A percentile compares a stretch with the other conserved stretches of the same genome.
Conservation (phyloP, 441 rosid genomes). For the Erodium trifolium region DNA sequence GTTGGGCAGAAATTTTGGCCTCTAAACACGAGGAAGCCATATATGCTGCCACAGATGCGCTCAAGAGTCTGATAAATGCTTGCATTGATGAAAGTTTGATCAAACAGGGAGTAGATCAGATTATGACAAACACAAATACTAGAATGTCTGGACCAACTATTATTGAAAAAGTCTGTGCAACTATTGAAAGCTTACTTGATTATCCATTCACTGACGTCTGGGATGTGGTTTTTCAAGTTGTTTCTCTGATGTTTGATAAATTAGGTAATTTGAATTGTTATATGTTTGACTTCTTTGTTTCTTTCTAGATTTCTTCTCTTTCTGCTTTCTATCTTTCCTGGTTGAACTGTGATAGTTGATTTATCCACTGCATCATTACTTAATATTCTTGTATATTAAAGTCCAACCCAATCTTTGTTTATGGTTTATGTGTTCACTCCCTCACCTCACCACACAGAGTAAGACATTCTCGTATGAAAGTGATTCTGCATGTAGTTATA, state of each 20-base stretch:
- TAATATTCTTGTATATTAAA: not conserved
- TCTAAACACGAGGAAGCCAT: slow-evolving; percentile 90
- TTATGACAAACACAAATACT: slow-evolving; percentile 23
- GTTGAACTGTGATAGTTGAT: not conserved
- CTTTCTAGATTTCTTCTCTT: not conserved
- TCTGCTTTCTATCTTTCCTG: not conserved
- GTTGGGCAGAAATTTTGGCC: slow-evolving; percentile 58
- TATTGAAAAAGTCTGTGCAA: slow-evolving; percentile 69
- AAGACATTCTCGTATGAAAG: too few relatives aligned
- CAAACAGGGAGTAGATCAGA: slow-evolving; percentile 60
- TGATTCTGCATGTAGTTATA: too few relatives aligned
- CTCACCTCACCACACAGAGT: too few relatives aligned
- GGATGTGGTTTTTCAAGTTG: slow-evolving; percentile 77
- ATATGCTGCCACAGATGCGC: slow-evolving; percentile 69
- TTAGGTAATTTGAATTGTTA: slow-evolving; percentile 40
- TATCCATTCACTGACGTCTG: slow-evolving; percentile 68
- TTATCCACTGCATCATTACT: not conserved
- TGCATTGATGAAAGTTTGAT: slow-evolving; percentile 75
- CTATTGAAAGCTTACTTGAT: slow-evolving; percentile 69
- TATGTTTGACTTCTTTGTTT: slow-evolving; percentile 1
- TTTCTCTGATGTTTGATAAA: slow-evolving; percentile 67
- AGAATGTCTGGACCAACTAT: slow-evolving; percentile 64
- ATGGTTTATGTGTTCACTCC: too few relatives aligned
- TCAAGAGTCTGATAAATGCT: slow-evolving; percentile 53
- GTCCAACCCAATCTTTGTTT: not conserved